Conservation (phyloP, 495 filamentous ascomycete genomes). For the Tuber magnatum region DNA sequence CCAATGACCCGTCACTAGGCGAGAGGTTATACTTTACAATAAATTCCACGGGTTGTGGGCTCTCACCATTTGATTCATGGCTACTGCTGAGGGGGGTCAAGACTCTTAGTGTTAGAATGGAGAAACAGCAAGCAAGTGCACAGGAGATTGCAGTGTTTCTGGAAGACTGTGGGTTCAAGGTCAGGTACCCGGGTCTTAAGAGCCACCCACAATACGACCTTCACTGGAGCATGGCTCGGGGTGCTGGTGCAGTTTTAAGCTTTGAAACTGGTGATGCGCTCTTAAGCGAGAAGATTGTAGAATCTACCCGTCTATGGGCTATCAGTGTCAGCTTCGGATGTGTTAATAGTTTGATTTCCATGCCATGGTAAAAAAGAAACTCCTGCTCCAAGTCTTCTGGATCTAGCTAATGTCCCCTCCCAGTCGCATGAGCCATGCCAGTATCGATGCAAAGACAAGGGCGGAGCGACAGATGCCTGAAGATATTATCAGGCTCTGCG, state of each 20-base stretch:
- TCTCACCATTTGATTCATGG: slow-evolving; percentile 93
- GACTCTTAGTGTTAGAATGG: slow-evolving; percentile 94
- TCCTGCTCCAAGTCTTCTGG: neutral
- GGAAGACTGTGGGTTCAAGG: slow-evolving; percentile 82
- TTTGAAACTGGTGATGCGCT: slow-evolving; percentile 86
- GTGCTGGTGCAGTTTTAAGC: slow-evolving; percentile 84
- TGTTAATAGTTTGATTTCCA: slow-evolving; percentile 96
- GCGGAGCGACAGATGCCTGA: slow-evolving; percentile 86
- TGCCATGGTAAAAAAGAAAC: slow-evolving; percentile 65
- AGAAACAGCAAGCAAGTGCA: slow-evolving; percentile 90
- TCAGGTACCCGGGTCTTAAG: slow-evolving; percentile 85
- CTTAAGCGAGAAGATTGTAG: slow-evolving; percentile 85
- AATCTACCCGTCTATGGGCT: slow-evolving; percentile 81
- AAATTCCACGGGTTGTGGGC: slow-evolving; percentile 87
- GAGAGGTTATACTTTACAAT: slow-evolving; percentile 93
- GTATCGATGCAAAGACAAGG: slow-evolving; percentile 90
- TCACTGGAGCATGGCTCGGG: slow-evolving; percentile 88
- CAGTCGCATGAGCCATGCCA: slow-evolving; percentile 91
- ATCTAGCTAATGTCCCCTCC: neutral
- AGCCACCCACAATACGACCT: slow-evolving; percentile 95
- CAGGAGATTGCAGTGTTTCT: slow-evolving; percentile 87
- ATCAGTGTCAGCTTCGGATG: slow-evolving; percentile 97
- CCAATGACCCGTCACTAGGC: slow-evolving; percentile 70
- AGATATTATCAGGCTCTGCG: slow-evolving; percentile 89
- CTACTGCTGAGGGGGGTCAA: slow-evolving; percentile 90